These are phyloP conservation scores for Galerina sulciceps DNA, from an alignment of 768 basidiomycete species.

Conservation along the genomic window DNA sequence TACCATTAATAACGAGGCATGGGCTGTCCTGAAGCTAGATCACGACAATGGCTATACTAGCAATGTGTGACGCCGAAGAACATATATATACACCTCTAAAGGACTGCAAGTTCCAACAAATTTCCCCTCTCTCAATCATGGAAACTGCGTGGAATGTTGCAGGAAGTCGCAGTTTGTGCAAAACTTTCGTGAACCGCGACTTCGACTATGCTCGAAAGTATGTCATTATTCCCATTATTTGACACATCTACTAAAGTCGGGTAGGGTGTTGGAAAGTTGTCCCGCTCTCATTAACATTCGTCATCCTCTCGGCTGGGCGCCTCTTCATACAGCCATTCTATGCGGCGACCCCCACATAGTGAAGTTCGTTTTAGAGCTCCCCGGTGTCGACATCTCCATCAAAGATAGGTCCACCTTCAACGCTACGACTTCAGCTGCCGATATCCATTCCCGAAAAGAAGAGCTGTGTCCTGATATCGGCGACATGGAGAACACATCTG, in stretches of 20 bases:
- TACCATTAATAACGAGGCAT: too few species aligned
- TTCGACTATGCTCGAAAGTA: background rate
- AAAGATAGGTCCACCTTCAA: background rate
- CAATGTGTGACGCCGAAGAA: too few species aligned
- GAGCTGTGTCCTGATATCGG: background rate
- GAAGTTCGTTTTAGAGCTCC: background rate
- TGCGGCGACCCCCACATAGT: background rate
- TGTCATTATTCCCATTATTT: background rate
- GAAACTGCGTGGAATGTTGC: background rate
- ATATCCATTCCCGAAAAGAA: background rate
- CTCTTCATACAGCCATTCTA: background rate
- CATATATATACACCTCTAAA: too few species aligned
- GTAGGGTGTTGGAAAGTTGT: background rate
- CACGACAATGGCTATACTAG: too few species aligned
- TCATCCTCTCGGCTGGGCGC: constrained; percentile 2
- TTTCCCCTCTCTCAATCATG: too few species aligned
- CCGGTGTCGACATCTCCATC: background rate
- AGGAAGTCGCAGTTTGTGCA: constrained; percentile 1
- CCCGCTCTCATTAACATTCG: constrained; percentile 1
- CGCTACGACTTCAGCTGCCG: background rate
- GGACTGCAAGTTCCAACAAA: too few species aligned
- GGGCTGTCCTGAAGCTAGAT: too few species aligned
- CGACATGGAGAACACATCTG: background rate
- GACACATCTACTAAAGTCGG: background rate
- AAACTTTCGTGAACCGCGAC: background rate